These are phyloP conservation scores for Trichoderma arundinaceum DNA, from an alignment of 2,329 filamentous ascomycete genomes.

Conservation along the genomic window DNA sequence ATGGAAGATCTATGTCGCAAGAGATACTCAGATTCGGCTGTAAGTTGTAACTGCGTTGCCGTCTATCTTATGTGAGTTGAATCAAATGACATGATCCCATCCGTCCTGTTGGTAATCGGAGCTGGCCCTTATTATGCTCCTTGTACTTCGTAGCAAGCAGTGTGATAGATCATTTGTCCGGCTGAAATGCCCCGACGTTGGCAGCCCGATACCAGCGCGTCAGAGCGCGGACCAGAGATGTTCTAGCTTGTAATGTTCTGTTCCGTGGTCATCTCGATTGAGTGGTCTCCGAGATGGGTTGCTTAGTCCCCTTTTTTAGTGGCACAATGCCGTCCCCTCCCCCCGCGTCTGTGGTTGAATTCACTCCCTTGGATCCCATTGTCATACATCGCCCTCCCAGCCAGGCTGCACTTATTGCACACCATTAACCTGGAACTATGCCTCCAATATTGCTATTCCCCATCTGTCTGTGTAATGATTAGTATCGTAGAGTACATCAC, in stretches of 20 bases:
- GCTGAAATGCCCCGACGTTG: neutral
- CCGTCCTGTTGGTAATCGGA: neutral
- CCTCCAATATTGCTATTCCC: neutral
- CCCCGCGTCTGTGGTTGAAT: neutral
- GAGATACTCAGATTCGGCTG: neutral
- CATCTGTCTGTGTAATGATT: neutral
- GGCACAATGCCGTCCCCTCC: neutral
- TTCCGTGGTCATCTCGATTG: neutral
- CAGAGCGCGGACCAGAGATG: neutral
- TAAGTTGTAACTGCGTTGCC: neutral
- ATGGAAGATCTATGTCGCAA: neutral
- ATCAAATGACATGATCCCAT: neutral
- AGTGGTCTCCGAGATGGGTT: neutral
- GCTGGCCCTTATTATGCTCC: neutral
- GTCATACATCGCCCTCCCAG: neutral
- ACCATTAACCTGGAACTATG: neutral
- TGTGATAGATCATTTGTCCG: constrained; percentile 16
- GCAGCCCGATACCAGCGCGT: too few relatives aligned
- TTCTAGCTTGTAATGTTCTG: neutral
- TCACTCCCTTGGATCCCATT: neutral
- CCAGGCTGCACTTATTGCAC: neutral
- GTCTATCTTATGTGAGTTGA: neutral
- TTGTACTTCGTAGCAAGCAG: neutral
- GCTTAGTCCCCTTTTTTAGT: neutral
- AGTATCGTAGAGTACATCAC: neutral